Conservation (phyloP, 371 early-diverging fungal genomes). For the Sporodiniella umbellata region DNA sequence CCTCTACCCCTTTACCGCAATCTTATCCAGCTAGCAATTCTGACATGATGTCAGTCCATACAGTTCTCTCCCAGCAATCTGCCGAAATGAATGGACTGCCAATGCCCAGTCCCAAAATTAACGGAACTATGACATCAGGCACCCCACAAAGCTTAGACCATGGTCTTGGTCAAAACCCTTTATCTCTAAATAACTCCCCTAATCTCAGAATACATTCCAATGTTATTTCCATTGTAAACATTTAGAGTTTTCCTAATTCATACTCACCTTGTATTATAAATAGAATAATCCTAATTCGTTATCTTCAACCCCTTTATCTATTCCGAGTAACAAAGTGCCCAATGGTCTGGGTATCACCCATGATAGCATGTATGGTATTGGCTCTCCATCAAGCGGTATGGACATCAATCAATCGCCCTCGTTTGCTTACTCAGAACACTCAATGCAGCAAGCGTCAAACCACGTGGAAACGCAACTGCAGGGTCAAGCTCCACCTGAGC, state of each 20-base stretch:
- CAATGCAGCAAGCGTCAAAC: not conserved
- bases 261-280: not conserved
- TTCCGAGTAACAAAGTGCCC: not conserved
- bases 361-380: not conserved
- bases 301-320: not conserved
- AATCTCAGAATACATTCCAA: not conserved
- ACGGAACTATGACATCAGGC: not conserved
- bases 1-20: not conserved
- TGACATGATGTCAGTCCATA: not conserved
- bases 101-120: not conserved
- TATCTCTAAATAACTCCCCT: not conserved
- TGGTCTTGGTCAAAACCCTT: not conserved
- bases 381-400: not conserved
- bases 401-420: not conserved
- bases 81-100: not conserved
- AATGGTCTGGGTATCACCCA: not conserved
- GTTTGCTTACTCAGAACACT: not conserved
- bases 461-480: not conserved
- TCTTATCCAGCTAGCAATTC: not conserved
- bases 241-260: not conserved
- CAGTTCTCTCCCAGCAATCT: not conserved
- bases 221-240: not conserved
- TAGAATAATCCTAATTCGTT: not conserved
- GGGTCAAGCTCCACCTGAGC: conserved; percentile 2
- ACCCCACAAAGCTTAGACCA: not conserved